Conservation (phyloP, 83 land plant genomes). For the Picea mariana region DNA sequence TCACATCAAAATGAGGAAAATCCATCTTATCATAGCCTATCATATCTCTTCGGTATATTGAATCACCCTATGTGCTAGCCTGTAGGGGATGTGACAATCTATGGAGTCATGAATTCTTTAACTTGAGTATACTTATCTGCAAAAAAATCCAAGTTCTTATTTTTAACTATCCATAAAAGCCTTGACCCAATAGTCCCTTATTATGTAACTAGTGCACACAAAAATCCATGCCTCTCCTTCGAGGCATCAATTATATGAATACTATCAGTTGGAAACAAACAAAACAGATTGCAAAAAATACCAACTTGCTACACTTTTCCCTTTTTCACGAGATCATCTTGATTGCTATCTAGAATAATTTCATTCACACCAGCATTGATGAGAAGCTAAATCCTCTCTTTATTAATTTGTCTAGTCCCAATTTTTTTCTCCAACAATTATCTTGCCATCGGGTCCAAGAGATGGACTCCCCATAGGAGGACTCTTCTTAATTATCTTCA, state of each 20-base stretch:
- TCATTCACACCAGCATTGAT: no score
- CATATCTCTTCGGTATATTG: slow-evolving; percentile 91
- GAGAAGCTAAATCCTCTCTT: no score
- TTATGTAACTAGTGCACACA: slow-evolving; percentile 60
- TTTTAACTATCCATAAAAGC: slow-evolving; percentile 59
- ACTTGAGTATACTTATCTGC: slow-evolving; percentile 32
- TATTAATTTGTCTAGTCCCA: no score
- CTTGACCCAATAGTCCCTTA: slow-evolving; percentile 52
- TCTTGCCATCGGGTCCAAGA: no score
- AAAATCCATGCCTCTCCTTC: slow-evolving; percentile 21
- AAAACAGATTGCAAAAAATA: slow-evolving; percentile 39
- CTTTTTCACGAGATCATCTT: slow-evolving; percentile 50
- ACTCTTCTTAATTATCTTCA: no score
- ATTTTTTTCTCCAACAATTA: no score
- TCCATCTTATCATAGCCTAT: slow-evolving; percentile 65
- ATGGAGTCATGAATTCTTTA: slow-evolving; percentile 50
- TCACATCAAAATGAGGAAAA: slow-evolving; percentile 82
- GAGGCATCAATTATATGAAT: slow-evolving; percentile 31
- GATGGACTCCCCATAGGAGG: no score
- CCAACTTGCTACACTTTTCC: slow-evolving; percentile 69
- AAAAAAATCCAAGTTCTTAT: slow-evolving; percentile 46
- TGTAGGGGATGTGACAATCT: slow-evolving; percentile 38
- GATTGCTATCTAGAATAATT: slow-evolving; percentile 13
- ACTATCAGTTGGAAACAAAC: slow-evolving; percentile 53
- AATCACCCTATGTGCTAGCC: slow-evolving; percentile 86